Conservation (phyloP, 108 stramenopile species). For the Aurantiochytrium sp. region DNA sequence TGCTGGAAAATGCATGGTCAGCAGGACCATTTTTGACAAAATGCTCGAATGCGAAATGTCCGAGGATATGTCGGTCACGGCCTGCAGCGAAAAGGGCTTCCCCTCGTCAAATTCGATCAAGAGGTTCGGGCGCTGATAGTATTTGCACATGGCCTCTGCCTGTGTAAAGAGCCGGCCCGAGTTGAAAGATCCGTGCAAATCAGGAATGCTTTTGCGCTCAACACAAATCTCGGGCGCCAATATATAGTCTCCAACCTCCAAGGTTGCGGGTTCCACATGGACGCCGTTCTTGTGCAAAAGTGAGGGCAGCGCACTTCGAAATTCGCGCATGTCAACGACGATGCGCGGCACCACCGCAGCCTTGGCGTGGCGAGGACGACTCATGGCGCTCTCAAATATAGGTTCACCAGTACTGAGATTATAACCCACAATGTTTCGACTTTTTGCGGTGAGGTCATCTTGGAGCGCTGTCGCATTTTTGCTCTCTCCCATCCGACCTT, state of each 20-base stretch:
- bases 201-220: slow-evolving; percentile 87
- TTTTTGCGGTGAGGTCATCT: not conserved
- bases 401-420: slow-evolving; percentile 5
- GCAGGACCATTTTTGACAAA: slow-evolving; percentile 70
- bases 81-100: slow-evolving; percentile 77
- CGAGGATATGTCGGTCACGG: slow-evolving; percentile 61
- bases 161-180: slow-evolving; percentile 86
- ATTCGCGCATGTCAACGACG: slow-evolving; percentile 90
- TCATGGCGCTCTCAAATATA: not conserved
- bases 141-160: slow-evolving; percentile 78
- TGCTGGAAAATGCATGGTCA: slow-evolving; percentile 77
- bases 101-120: slow-evolving; percentile 85
- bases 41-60: slow-evolving; percentile 73
- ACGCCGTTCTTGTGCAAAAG: slow-evolving; percentile 86
- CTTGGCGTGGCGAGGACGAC: not conserved
- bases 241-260: slow-evolving; percentile 90
- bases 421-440: not conserved
- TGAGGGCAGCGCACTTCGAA: slow-evolving; percentile 85
- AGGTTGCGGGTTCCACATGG: slow-evolving; percentile 74
- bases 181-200: slow-evolving; percentile 82
- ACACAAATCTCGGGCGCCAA: slow-evolving; percentile 88
- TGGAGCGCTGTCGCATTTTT: not conserved
- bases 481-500: not conserved
- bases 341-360: slow-evolving; percentile 7
- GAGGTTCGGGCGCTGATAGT: slow-evolving; percentile 76